Base-by-base conservation (phyloP, 257 asterid species). In the Coffea eugenioides region DNA sequence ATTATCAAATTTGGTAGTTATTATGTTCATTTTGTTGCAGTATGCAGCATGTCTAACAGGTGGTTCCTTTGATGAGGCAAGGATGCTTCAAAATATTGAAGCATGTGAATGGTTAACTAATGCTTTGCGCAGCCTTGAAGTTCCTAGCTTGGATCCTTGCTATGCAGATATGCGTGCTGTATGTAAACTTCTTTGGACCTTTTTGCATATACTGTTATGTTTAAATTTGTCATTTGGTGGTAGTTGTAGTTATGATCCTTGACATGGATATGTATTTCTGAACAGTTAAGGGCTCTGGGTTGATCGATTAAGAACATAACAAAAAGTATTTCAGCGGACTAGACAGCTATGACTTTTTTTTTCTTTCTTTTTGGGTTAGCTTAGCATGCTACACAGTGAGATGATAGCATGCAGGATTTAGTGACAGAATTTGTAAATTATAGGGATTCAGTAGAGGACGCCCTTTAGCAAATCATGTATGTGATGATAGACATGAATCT, bases 31-130 rank as follows among this genome's bases (percentile, higher is more conserved):
- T 77, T 79, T 84, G 65, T 80, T 90, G 86, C 92, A 96, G 99
- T 87, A 91, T 71, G 88, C 91, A 65, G 82, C 93, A 69, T 87
- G 92, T 87, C 88, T 96, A 78, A 83, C 86, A 3, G 85, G 93
- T 75, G 99, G 98, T 73, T 90, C 97, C 71, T 96, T 94, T 90
- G 99, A 92, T 84, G 99, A 96, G 89, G 79, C 95, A 36, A 86
- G 88, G 82, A 94, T 96, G 99, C 94, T 85, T 85, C 90, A 92
- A 81, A 94, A 93, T 74, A 89, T 96, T 87, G 98, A 96, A 80
- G 94, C 99, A 57, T 94, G 97, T 77, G 98, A 96, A 83, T 96
- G 98, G 98, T 90, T 96, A 77, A 89, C 95, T 82, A 84, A 84
- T 84, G 91, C 94, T 84, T 79, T 96, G 84, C 86, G 59, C 78